A percentile compares a stretch with the other conserved stretches of the same genome.
These are phyloP conservation scores for Ambrosia hybrid DNA, from an alignment of 140 eudicot species.

Conservation along the genomic window DNA sequence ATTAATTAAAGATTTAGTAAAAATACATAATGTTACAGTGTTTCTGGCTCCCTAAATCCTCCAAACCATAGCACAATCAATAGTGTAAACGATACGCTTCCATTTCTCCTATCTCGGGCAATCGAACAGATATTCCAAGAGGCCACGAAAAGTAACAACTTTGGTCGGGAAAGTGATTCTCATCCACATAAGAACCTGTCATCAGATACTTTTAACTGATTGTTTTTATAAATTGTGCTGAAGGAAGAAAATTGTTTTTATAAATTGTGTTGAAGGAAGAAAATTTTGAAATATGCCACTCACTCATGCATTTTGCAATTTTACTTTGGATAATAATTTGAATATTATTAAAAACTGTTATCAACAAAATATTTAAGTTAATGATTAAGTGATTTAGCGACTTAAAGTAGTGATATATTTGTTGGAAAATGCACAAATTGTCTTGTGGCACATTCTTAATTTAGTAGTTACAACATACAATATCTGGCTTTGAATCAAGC, in stretches of 20 bases:
- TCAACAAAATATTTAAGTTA: background rate
- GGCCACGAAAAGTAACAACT: no score
- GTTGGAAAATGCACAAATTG: background rate
- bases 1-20: no score
- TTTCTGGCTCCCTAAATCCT: no score
- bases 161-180: no score
- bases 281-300: background rate
- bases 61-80: no score
- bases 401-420: background rate
- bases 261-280: background rate
- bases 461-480: background rate
- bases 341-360: background rate
- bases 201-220: no score
- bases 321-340: conserved; percentile 1
- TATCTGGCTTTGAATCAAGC: conserved; percentile 15
- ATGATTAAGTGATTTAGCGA: conserved; percentile 6
- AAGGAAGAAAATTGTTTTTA: background rate
- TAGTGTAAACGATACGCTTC: no score
- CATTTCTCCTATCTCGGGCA: no score
- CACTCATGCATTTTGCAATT: background rate
- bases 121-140: no score
- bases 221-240: background rate
- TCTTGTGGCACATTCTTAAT: background rate
- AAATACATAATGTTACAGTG: no score
- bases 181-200: no score